Evolutionary conservation across 2,329 filamentous ascomycete genomes (phyloP).

Genomic region (Beauveria medogensis): DNA sequence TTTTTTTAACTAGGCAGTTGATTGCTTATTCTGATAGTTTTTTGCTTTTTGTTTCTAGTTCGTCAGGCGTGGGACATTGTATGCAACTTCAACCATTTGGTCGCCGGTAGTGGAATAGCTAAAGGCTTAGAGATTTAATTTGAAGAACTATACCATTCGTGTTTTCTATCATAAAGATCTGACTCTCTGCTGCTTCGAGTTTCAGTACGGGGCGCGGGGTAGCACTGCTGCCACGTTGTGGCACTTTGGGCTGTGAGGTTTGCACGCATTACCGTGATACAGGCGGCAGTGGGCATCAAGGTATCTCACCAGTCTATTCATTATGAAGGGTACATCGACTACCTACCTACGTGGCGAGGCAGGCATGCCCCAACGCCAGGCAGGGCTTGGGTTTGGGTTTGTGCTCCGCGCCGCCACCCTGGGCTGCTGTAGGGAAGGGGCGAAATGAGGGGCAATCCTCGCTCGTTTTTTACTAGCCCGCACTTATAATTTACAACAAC

Average conservation of each 20-base stretch:
- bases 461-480: slow-evolving; percentile 10
- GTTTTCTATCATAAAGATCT: neutral
- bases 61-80: neutral
- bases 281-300: neutral
- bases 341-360: neutral
- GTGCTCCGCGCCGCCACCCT: slow-evolving; percentile 3
- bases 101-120: neutral
- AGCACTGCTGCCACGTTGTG: neutral
- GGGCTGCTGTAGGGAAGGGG: slow-evolving; percentile 2
- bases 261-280: neutral
- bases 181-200: neutral
- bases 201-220: neutral
- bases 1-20: neutral
- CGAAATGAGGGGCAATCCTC: slow-evolving; percentile 12
- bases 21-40: neutral
- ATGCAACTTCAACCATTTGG: neutral
- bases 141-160: slow-evolving; percentile 7
- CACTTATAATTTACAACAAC: slow-evolving; percentile 13
- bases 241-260: neutral
- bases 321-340: neutral
- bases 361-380: neutral
- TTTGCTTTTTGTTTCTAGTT: neutral
- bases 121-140: slow-evolving; percentile 3
- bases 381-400: slow-evolving; percentile 5
- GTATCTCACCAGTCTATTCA: neutral